Evolutionary conservation across 2,329 filamentous ascomycete genomes (phyloP).

Genomic region (Malbranchea cinnamomea): DNA sequence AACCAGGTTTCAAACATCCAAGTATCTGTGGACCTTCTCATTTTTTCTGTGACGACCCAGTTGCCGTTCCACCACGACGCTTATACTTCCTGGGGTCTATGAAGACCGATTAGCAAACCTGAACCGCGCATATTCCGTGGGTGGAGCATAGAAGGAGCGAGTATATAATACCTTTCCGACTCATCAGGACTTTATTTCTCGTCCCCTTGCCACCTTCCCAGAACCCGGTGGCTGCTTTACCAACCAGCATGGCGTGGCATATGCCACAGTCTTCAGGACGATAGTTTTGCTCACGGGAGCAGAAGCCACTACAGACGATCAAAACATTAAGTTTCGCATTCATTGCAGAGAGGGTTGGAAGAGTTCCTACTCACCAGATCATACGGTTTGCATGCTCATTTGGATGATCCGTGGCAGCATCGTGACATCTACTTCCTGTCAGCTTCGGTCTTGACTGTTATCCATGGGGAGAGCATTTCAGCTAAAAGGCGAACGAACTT

Average conservation of each 20-base stretch:
- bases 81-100: slow-evolving; percentile 57
- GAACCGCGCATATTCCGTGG: background rate
- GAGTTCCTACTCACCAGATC: slow-evolving; percentile 43
- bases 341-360: slow-evolving; percentile 1
- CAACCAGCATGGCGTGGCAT: slow-evolving; percentile 56
- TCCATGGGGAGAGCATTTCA: background rate
- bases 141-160: background rate
- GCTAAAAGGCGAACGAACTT: slow-evolving; percentile 20
- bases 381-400: slow-evolving; percentile 74
- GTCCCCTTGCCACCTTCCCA: slow-evolving; percentile 82
- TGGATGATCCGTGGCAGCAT: slow-evolving; percentile 52
- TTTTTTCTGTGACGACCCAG: slow-evolving; percentile 12
- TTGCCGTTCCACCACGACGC: slow-evolving; percentile 34
- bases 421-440: slow-evolving; percentile 63
- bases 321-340: slow-evolving; percentile 1
- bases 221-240: slow-evolving; percentile 53
- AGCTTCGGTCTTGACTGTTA: too few species aligned
- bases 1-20: too few species aligned
- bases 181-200: slow-evolving; percentile 57
- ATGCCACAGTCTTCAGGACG: slow-evolving; percentile 59
- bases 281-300: slow-evolving; percentile 69
- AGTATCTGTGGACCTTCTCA: too few species aligned
- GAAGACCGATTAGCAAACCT: slow-evolving; percentile 6
- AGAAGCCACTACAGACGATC: slow-evolving; percentile 40
- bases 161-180: slow-evolving; percentile 43